Percentiles rank a stretch among this genome's conserved stretches.
Evolutionary conservation across 2,329 filamentous ascomycete species (phyloP).

Genomic region (Monascus ruber): DNA sequence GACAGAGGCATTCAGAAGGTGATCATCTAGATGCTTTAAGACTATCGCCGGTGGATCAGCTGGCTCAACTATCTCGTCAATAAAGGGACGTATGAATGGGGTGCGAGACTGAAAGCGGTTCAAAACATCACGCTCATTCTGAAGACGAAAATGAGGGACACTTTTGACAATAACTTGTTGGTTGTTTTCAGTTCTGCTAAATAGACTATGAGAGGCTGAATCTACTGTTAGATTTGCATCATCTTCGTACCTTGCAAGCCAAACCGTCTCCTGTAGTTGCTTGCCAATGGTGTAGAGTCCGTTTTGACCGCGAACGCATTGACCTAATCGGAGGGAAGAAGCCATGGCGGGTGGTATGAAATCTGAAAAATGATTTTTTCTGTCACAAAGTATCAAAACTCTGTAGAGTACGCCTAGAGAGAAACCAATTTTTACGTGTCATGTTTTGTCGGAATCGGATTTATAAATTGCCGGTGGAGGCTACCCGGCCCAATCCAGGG

Average conservation of each 20-base stretch:
- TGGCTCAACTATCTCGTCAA: constrained; percentile 9
- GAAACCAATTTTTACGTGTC: too few relatives aligned
- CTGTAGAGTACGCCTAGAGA: too few relatives aligned
- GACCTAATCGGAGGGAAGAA: too few relatives aligned
- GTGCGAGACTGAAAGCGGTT: constrained; percentile 4
- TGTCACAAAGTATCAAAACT: too few relatives aligned
- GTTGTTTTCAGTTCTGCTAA: constrained; percentile 1
- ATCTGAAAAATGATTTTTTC: too few relatives aligned
- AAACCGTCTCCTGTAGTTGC: constrained; percentile 3
- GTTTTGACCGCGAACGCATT: too few relatives aligned
- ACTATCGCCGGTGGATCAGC: background rate
- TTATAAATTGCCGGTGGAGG: too few relatives aligned
- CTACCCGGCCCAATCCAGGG: too few relatives aligned
- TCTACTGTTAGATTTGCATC: background rate
- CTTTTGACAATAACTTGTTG: constrained; percentile 4
- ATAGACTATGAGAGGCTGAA: background rate
- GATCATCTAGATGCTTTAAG: constrained; percentile 10
- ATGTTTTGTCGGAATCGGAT: too few relatives aligned
- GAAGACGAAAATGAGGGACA: constrained; percentile 5
- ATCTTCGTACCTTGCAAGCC: constrained; percentile 1
- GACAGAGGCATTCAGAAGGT: constrained; percentile 4
- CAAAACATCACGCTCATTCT: constrained; percentile 8
- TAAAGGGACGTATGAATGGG: constrained; percentile 4
- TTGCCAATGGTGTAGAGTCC: constrained; percentile 1
- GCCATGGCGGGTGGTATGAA: too few relatives aligned